A percentile compares a stretch with the other conserved stretches of the same genome.
These are phyloP conservation scores for Candida awuae DNA, from an alignment of 805 yeast genomes.

Conservation along the genomic window DNA sequence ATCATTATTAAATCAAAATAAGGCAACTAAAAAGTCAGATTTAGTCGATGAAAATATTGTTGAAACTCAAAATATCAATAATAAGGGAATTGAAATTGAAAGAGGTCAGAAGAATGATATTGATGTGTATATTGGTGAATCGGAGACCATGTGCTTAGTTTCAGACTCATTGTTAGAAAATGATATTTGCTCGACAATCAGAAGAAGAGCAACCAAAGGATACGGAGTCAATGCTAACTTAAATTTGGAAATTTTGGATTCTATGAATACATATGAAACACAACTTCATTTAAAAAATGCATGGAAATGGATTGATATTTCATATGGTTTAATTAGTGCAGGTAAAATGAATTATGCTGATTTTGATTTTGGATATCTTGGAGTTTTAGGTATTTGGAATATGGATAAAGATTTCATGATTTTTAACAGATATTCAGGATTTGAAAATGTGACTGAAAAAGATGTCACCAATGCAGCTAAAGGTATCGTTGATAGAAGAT, in stretches of 20 bases:
- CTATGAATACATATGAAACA: slow-evolving; percentile 42
- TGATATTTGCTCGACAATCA: slow-evolving; percentile 69
- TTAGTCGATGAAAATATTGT: too few species aligned
- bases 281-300: slow-evolving; percentile 60
- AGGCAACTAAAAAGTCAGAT: neutral
- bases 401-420: slow-evolving; percentile 44
- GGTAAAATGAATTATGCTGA: slow-evolving; percentile 62
- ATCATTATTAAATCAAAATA: slow-evolving; percentile 2
- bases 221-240: slow-evolving; percentile 62
- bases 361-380: slow-evolving; percentile 78
- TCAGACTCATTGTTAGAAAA: slow-evolving; percentile 40
- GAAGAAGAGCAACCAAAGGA: slow-evolving; percentile 62
- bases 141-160: slow-evolving; percentile 14
- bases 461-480: slow-evolving; percentile 44
- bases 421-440: slow-evolving; percentile 36
- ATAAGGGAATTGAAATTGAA: slow-evolving; percentile 3
- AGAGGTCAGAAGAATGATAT: slow-evolving; percentile 1
- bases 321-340: slow-evolving; percentile 53
- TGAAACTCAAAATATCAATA: slow-evolving; percentile 4
- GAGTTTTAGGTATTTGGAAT: slow-evolving; percentile 86
- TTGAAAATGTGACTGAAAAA: slow-evolving; percentile 28
- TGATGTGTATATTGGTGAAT: slow-evolving; percentile 23
- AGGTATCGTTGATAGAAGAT: slow-evolving; percentile 36
- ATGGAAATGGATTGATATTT: slow-evolving; percentile 86
- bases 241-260: slow-evolving; percentile 55